Percentiles rank a stretch among this genome's conserved stretches.
phyloP scores from a whole-genome alignment of 306 rosid species.

The Malus domestica region DNA sequence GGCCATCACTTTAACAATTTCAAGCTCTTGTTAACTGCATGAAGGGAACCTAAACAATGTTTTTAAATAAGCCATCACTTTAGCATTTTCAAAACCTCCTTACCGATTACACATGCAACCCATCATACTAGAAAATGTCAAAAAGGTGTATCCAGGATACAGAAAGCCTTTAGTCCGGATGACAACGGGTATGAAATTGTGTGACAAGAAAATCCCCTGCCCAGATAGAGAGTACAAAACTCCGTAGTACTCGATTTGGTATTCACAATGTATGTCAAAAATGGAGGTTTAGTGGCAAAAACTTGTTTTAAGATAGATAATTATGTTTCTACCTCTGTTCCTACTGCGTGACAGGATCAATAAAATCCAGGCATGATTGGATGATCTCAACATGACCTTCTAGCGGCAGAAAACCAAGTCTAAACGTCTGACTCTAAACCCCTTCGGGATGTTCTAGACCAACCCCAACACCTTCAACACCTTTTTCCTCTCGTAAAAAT shows the following conservation, averaged over 20 bases:
- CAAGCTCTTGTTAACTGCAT: not conserved
- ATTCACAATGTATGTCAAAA: not conserved
- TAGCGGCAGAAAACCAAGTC: not conserved
- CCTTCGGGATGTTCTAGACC: not conserved
- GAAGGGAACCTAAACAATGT: not conserved
- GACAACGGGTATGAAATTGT: not conserved
- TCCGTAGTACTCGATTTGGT: not conserved
- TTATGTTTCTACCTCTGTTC: not conserved
- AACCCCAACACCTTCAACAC: not conserved
- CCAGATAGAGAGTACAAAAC: not conserved
- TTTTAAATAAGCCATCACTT: not conserved
- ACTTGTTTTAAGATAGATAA: too few relatives aligned
- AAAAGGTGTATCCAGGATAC: not conserved
- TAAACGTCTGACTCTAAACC: not conserved
- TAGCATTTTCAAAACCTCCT: not conserved
- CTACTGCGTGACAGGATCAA: not conserved
- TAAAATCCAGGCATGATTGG: not conserved
- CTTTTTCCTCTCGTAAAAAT: too few relatives aligned
- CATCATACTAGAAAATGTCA: not conserved
- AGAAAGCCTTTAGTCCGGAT: not conserved
- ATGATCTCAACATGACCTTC: not conserved
- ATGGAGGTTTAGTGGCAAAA: not conserved
- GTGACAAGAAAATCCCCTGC: not conserved
- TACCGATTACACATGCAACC: not conserved
- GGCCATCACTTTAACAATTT: not conserved